These are phyloP conservation scores for Mycena olivaceomarginata DNA, from an alignment of 768 basidiomycete species.

Conservation along the genomic window DNA sequence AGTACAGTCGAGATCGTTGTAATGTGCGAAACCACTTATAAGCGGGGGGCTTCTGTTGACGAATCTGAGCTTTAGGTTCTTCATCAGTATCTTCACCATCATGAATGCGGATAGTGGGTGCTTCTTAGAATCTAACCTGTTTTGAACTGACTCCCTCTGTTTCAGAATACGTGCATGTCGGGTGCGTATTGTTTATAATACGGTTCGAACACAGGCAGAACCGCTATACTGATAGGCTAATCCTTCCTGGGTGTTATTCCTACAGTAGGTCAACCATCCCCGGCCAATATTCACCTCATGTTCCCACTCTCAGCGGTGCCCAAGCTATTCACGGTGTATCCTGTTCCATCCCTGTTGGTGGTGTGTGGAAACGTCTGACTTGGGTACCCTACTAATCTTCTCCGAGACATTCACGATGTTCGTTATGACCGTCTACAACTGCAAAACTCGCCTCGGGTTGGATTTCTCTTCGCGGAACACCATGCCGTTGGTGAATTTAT, in stretches of 20 bases:
- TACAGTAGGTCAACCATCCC: conserved; percentile 10
- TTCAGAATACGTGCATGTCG: conserved; percentile 31
- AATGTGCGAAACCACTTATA: conserved; percentile 8
- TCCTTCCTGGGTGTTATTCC: conserved; percentile 31
- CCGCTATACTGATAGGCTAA: not conserved
- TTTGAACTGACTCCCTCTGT: no score
- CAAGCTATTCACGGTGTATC: conserved; percentile 20
- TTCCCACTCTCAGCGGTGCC: conserved; percentile 14
- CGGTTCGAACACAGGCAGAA: no score
- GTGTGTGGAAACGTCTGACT: not conserved
- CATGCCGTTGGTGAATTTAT: conserved; percentile 28
- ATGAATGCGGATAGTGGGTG: conserved; percentile 6
- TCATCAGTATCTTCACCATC: conserved; percentile 15
- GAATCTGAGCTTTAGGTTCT: conserved; percentile 15
- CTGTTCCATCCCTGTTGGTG: conserved; percentile 26
- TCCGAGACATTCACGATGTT: conserved; percentile 33
- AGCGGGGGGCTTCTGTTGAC: no score
- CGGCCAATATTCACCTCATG: not conserved
- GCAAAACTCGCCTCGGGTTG: not conserved
- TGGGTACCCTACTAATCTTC: not conserved
- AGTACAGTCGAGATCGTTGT: conserved; percentile 19
- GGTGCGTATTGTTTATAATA: not conserved
- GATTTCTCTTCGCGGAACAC: not conserved
- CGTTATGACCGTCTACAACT: not conserved
- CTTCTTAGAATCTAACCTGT: no score